A percentile compares a stretch with the other conserved stretches of the same genome.
Conservation (phyloP, 202 grass and related monocot species). For the Carex arenaria region DNA sequence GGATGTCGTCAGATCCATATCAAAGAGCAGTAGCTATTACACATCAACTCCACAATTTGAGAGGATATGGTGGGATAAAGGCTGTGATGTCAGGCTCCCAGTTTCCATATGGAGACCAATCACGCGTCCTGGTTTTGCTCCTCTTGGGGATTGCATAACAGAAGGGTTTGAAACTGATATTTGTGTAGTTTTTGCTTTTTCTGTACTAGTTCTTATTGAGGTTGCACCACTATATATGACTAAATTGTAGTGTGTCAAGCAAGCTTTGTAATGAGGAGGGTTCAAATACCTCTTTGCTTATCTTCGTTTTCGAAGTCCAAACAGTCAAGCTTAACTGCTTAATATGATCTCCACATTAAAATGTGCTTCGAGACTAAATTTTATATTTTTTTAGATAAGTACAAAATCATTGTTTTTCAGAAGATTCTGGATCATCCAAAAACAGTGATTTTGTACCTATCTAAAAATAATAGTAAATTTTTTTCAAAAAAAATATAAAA, state of each 20-base stretch:
- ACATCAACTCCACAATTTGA: slow-evolving; percentile 91
- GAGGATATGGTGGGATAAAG: slow-evolving; percentile 99
- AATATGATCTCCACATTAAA: too few relatives aligned
- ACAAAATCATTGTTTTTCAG: too few relatives aligned
- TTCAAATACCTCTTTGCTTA: too few relatives aligned
- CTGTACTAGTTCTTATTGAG: not conserved
- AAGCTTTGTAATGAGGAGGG: not conserved
- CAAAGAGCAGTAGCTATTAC: slow-evolving; percentile 67
- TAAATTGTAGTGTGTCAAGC: not conserved
- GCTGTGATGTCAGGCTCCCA: slow-evolving; percentile 57
- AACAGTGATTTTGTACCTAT: too few relatives aligned
- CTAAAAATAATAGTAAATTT: too few relatives aligned
- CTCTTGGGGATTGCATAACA: slow-evolving; percentile 86
- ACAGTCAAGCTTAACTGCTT: too few relatives aligned
- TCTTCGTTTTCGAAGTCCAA: too few relatives aligned
- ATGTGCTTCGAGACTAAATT: too few relatives aligned
- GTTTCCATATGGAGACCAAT: slow-evolving; percentile 94
- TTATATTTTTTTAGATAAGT: too few relatives aligned
- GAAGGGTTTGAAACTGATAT: slow-evolving; percentile 59
- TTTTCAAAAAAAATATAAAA: too few relatives aligned
- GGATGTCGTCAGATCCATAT: slow-evolving; percentile 70
- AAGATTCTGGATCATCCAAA: too few relatives aligned
- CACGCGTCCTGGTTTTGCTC: slow-evolving; percentile 62
- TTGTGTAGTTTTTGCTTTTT: slow-evolving; percentile 5
- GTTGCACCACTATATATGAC: not conserved